These are phyloP conservation scores for Ophiostoma triangulosporum DNA, from an alignment of 2,329 filamentous ascomycete species.

Conservation along the genomic window DNA sequence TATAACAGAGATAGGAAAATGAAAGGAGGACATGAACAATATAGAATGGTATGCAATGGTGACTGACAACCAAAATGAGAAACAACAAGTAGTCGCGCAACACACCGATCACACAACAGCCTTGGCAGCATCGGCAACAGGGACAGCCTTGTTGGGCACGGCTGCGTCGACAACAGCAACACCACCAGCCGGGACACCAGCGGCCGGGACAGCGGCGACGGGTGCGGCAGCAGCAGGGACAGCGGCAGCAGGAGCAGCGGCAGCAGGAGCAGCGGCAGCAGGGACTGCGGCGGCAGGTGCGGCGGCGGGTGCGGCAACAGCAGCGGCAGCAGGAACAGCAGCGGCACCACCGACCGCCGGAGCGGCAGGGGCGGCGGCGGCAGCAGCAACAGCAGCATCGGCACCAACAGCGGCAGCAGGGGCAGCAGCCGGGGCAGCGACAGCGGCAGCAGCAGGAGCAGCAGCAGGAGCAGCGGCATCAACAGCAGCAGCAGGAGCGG, in stretches of 20 bases:
- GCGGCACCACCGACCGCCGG: background rate
- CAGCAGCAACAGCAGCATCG: background rate
- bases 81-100: background rate
- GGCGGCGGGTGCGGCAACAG: background rate
- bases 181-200: conserved; percentile 3
- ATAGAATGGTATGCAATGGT: background rate
- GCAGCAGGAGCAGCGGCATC: conserved; percentile 1
- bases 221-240: background rate
- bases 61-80: background rate
- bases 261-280: background rate
- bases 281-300: conserved; percentile 1
- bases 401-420: conserved; percentile 1
- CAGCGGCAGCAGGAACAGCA: background rate
- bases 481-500: background rate
- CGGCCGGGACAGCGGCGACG: background rate
- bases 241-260: background rate
- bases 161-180: background rate
- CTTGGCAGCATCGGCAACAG: background rate
- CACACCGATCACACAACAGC: background rate
- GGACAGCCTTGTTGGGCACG: conserved; percentile 7
- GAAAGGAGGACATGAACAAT: too few relatives aligned
- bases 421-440: background rate
- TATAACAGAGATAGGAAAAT: background rate
- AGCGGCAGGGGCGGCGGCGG: background rate
- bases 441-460: background rate